Base-by-base conservation (phyloP, 1,139 yeast genomes). In the Debaryomyces nepalensis region DNA sequence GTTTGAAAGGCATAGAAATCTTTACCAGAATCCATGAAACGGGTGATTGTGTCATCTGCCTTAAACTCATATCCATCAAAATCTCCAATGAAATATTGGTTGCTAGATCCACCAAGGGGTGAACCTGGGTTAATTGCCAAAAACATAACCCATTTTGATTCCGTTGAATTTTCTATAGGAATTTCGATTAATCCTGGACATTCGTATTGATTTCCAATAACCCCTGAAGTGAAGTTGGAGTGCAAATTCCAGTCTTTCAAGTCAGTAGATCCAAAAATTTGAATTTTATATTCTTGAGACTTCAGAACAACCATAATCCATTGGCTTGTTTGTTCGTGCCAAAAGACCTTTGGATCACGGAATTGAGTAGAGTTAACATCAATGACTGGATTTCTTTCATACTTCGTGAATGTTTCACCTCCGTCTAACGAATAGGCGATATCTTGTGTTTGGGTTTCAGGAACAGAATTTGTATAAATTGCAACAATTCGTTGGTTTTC, bases 261-360 rank as follows among this genome's bases (percentile, higher is more conserved):
- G 45, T 68, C 53, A 4, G 43, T 26, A 8, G 71, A 64, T 10
- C 60, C 52, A 46, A 57, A 68, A 37, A 68, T 57, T 33, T 52
- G 55, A 20, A 68, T 47, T 33, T 56, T 54, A 49, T 55, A 68
- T 37, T 61, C 58, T 32, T 66, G 70, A 6, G 68, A 45, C 32
- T 54, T 48, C 10, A 66, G 70, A 20, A 64, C 58, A 4, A 59
- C 55, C 69, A 67, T 63, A 32, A 66, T 52, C 73, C 73, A 68
- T 40, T 59, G 55, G 24, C 51, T 35, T 8, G 60, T 48, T 24
- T 53, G 57, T 11, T 51, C 60, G 38, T 64, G 64, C 70, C 71
- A 68, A 39, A 64, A 55, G 4, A 68, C 74, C 48, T 67, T 66
- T 11, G 74, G 74, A 46, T 68, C 74, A 39, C 74, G 59, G 49